Conservation (phyloP, 2,329 filamentous ascomycete species). For the Trichoderma aggressivum region DNA sequence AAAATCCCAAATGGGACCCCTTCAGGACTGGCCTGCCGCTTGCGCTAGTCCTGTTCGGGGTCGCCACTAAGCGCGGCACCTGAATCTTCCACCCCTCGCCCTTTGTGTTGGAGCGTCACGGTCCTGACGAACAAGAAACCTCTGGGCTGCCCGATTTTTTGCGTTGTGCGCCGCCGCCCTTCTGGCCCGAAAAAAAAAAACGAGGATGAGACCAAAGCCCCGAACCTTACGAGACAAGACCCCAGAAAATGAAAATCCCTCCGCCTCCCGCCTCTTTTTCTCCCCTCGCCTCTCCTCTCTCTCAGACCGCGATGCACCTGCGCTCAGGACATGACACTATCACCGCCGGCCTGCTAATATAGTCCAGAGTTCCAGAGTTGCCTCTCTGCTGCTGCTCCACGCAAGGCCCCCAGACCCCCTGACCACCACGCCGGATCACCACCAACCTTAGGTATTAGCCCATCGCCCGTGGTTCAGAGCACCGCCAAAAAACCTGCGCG, state of each 20-base stretch:
- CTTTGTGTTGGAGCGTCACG: slow-evolving; percentile 26
- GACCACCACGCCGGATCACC: slow-evolving; percentile 27
- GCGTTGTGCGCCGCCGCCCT: slow-evolving; percentile 38
- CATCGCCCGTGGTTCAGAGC: slow-evolving; percentile 19
- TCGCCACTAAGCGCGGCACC: slow-evolving; percentile 16
- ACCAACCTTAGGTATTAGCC: slow-evolving; percentile 22
- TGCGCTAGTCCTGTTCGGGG: slow-evolving; percentile 6
- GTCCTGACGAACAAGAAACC: slow-evolving; percentile 22
- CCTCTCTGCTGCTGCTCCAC: slow-evolving; percentile 22
- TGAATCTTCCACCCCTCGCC: slow-evolving; percentile 18
- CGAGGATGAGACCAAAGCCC: slow-evolving; percentile 41
- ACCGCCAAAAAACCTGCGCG: slow-evolving; percentile 19
- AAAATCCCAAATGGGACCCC: background rate
- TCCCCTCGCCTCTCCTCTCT: slow-evolving; percentile 23
- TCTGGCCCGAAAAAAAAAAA: slow-evolving; percentile 39
- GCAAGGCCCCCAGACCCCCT: slow-evolving; percentile 21
- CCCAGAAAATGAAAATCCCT: slow-evolving; percentile 32
- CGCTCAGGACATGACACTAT: slow-evolving; percentile 20
- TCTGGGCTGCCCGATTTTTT: slow-evolving; percentile 26
- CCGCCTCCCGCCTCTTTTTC: slow-evolving; percentile 29
- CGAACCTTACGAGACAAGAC: slow-evolving; percentile 38
- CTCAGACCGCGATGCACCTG: slow-evolving; percentile 17
- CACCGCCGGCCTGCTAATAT: slow-evolving; percentile 19
- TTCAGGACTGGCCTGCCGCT: background rate
- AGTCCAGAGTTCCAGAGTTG: slow-evolving; percentile 14